Conservation (phyloP, 805 yeast species). For the Vanderwaltozyma verrucispora region DNA sequence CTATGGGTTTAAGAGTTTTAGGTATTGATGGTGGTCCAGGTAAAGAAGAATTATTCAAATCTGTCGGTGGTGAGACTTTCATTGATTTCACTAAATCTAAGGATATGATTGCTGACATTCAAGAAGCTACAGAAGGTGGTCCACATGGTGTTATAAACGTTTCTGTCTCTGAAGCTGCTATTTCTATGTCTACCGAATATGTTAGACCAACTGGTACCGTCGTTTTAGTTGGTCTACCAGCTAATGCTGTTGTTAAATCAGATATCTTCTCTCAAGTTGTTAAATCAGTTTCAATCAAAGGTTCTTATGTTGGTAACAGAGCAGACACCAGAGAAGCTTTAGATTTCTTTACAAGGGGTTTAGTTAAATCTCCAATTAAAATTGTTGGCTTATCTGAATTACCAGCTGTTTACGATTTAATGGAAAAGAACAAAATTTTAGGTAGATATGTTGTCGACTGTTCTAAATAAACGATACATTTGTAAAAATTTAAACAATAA, state of each 20-base stretch:
- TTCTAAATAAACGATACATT: constrained; percentile 32
- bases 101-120: constrained; percentile 43
- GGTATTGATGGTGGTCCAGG: constrained; percentile 50
- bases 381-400: constrained; percentile 46
- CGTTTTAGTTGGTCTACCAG: constrained; percentile 66
- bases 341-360: constrained; percentile 59
- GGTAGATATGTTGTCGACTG: constrained; percentile 89
- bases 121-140: constrained; percentile 53
- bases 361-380: constrained; percentile 52
- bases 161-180: constrained; percentile 58
- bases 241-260: constrained; percentile 57
- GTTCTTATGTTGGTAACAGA: constrained; percentile 83
- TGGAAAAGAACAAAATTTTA: constrained; percentile 44
- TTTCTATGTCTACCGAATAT: constrained; percentile 44
- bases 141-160: constrained; percentile 63
- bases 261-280: constrained; percentile 63
- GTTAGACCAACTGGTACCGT: constrained; percentile 61
- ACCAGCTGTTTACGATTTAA: constrained; percentile 42
- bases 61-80: constrained; percentile 44
- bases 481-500: neutral
- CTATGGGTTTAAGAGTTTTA: constrained; percentile 46
- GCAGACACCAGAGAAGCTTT: constrained; percentile 70
- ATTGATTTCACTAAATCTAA: constrained; percentile 44
- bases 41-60: constrained; percentile 35
- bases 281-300: constrained; percentile 57